phyloP scores from a whole-genome alignment of 495 filamentous ascomycete genomes.

The Astrothelium macrocarpum region DNA sequence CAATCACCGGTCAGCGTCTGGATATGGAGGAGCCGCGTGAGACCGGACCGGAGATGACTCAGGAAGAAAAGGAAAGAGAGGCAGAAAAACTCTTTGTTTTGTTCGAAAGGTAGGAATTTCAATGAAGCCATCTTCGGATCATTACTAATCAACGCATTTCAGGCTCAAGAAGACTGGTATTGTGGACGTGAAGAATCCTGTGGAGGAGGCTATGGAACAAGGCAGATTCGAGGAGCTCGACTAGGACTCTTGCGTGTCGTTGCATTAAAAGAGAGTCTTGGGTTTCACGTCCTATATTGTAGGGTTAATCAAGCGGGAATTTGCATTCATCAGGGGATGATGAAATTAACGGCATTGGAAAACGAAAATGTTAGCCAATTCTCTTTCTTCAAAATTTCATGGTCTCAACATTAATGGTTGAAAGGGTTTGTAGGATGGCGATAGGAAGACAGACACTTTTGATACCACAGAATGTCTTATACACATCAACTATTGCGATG shows the following conservation, averaged over 20 bases:
- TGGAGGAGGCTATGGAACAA: constrained; percentile 61
- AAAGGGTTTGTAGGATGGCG: background rate
- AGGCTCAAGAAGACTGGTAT: constrained; percentile 78
- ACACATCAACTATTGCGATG: background rate
- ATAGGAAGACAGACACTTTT: background rate
- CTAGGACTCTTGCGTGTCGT: background rate
- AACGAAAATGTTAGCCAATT: too few species aligned
- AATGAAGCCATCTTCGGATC: background rate
- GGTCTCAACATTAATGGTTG: too few species aligned
- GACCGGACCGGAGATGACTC: constrained; percentile 62
- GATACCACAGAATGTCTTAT: background rate
- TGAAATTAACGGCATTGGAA: background rate
- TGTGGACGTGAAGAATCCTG: constrained; percentile 75
- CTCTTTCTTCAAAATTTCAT: too few species aligned
- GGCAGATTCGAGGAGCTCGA: constrained; percentile 70
- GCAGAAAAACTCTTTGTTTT: constrained; percentile 89
- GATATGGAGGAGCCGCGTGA: constrained; percentile 52
- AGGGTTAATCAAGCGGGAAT: too few species aligned
- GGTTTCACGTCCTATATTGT: too few species aligned
- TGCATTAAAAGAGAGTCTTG: background rate
- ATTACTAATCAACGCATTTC: constrained; percentile 18
- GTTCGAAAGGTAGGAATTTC: constrained; percentile 66
- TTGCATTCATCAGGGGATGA: too few species aligned
- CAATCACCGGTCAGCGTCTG: constrained; percentile 78
- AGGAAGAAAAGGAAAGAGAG: constrained; percentile 86